Evolutionary conservation across 75 land plant genomes (phyloP), one percentile per base, ranked within the genome.

Genomic region (Selaginella tamariscina): DNA sequence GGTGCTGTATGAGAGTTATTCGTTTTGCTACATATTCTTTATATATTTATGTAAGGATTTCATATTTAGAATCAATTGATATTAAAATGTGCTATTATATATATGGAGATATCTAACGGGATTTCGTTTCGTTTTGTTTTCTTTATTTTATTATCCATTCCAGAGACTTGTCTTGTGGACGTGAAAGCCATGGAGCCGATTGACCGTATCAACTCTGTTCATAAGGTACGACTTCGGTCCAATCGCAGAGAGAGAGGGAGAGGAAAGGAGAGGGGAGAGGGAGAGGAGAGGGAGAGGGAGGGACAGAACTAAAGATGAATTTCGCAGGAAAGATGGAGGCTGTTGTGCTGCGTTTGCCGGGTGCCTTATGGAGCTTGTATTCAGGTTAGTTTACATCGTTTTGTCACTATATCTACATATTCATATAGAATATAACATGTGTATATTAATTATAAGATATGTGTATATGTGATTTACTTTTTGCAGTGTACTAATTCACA

Each of bases 341-440:
- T 93, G 23, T 73, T 85, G 60, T 93, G 98, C 67, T 86, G 88
- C 73, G 81, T 93, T 59, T 93, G 98, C 75, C 81, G 86, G 32
- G 98, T 93, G 31, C 78, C 94, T 57, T 89, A 86, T 74, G 98
- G 98, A 21, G 98, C 96, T 11, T 93, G 98, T 65, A 93, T 93
- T 33, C 98, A 39, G 49, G 49, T 39, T 5, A 39, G 49, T 39
- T 39, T 5, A 5, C 49, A 39, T 39, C 15, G 49, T 15, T 15
- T 39, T 39, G 49, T 39, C 5, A 39, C 11, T 39, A 5, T 39
- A 15, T 5, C 49, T 15, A 39, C 11, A 39, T n/a, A n/a, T n/a
- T n/a, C n/a, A n/a, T n/a, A n/a, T n/a, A n/a, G n/a, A n/a, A n/a
- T n/a, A n/a, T n/a, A n/a, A n/a, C n/a, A n/a, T n/a, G n/a, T n/a